Conservation (phyloP, 306 rosid species). For the Echinosophora koreensis region DNA sequence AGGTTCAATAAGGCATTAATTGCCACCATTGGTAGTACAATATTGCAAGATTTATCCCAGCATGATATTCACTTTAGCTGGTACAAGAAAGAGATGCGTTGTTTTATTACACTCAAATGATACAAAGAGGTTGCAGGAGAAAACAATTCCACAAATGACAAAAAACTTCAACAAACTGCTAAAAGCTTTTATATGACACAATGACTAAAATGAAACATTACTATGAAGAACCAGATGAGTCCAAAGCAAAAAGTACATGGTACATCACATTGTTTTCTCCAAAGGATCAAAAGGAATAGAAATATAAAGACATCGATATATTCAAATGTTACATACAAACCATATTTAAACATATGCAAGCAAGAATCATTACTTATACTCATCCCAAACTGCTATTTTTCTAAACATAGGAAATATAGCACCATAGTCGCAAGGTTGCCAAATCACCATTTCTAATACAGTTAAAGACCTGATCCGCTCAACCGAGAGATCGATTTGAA, state of each 20-base stretch:
- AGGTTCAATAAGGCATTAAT: slow-evolving; percentile 3
- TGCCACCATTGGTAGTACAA: background rate
- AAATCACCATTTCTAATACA: slow-evolving; percentile 1
- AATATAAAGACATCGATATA: background rate
- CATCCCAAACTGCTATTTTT: background rate
- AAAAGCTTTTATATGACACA: background rate
- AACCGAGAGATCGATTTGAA: slow-evolving; percentile 5
- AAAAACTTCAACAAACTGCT: slow-evolving; percentile 8
- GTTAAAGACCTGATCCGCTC: background rate
- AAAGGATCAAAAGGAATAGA: slow-evolving; percentile 16
- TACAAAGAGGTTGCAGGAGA: background rate
- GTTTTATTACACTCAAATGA: background rate
- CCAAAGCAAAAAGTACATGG: background rate
- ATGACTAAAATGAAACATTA: background rate
- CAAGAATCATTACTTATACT: slow-evolving; percentile 5
- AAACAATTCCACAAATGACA: slow-evolving; percentile 34
- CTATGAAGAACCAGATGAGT: background rate
- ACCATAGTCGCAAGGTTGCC: background rate
- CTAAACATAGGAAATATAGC: slow-evolving; percentile 11
- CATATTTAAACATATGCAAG: background rate
- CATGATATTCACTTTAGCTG: slow-evolving; percentile 21
- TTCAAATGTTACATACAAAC: background rate
- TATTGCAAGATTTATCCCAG: slow-evolving; percentile 11
- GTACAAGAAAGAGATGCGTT: background rate
- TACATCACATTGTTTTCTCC: background rate